Evolutionary conservation across 495 filamentous ascomycete genomes (phyloP), one percentile per base, ranked within the genome.

Genomic region (Neurospora sp.): DNA sequence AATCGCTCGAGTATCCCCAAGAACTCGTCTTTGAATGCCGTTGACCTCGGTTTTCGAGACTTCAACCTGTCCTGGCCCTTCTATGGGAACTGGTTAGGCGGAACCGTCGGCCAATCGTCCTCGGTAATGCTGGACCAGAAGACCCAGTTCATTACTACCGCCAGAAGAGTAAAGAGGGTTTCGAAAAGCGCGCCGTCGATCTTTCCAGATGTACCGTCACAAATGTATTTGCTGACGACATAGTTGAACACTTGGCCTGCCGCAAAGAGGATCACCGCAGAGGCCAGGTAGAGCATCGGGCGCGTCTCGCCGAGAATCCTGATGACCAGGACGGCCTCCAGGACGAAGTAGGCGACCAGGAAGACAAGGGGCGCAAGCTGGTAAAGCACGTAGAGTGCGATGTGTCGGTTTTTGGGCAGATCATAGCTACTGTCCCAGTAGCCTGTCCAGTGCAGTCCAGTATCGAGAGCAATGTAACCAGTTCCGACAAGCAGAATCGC

Each of bases 51-150:
- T 18, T 66, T 66, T 66, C 53, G 53, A 66, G 53, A 66, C 53
- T 66, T 66, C 53, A 66, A 66, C 53, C 53, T 71, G 42, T 68
- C 27, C 44, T 18, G 31, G 42, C 22, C 35, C n/a, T 70, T 72
- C 71, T 73, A 81, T 53, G 81, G 78, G 73, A 81, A 82, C 12
- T 76, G 73, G 48, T 73, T 73, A 44, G 35, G 38, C 41, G 53
- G 27, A 14, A 85, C 82, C 12, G 90, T 89, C 1, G 96, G 94
- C 96, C 96, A 99, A 84, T 98, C 95, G 78, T 99, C 96, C 83
- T 99, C 96, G 5, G 96, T 99, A 78, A 99, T 99, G 84, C 93
- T 97, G 48, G 93, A 95, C 96, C 96, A 98, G 86, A 99, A 99
- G 74, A 92, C 78, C 95, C 95, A 99, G 69, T 97, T 78, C 81